phyloP scores from a whole-genome alignment of 371 early-diverging fungal genomes.

The Saksenaea vasiformis region DNA sequence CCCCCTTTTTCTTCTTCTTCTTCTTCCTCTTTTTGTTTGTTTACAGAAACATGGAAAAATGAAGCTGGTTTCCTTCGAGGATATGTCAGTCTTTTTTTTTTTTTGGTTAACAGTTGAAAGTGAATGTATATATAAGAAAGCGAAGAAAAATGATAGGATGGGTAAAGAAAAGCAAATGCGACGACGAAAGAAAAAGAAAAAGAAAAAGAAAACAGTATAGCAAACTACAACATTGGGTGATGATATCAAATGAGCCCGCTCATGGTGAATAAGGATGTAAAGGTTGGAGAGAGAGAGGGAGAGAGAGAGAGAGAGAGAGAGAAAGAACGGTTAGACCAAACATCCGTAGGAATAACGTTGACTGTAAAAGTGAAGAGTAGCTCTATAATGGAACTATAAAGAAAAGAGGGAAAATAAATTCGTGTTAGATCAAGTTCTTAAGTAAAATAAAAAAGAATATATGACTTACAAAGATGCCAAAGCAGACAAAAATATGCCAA shows the following conservation, averaged over 20 bases:
- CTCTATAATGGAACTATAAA: conserved; percentile 54
- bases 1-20: conserved; percentile 1
- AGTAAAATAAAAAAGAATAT: not conserved
- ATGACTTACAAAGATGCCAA: conserved; percentile 56
- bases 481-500: conserved; percentile 72
- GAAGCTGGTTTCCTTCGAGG: not conserved
- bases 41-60: not conserved
- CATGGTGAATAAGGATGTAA: not conserved
- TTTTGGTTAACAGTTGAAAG: not conserved
- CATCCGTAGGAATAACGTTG: conserved; percentile 50
- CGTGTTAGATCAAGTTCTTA: not conserved
- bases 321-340: conserved; percentile 1
- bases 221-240: not conserved
- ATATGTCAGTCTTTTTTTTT: not conserved
- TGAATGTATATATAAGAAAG: too few species aligned
- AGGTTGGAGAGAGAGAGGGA: not conserved
- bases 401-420: not conserved
- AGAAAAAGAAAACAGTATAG: not conserved
- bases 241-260: not conserved
- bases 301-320: not conserved
- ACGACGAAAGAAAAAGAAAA: not conserved
- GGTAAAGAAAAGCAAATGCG: not conserved
- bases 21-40: conserved; percentile 1
- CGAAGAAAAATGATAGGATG: not conserved
- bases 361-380: conserved; percentile 51